Evolutionary conservation across 768 basidiomycete genomes (phyloP).

Genomic region (Tulasnella sp.): DNA sequence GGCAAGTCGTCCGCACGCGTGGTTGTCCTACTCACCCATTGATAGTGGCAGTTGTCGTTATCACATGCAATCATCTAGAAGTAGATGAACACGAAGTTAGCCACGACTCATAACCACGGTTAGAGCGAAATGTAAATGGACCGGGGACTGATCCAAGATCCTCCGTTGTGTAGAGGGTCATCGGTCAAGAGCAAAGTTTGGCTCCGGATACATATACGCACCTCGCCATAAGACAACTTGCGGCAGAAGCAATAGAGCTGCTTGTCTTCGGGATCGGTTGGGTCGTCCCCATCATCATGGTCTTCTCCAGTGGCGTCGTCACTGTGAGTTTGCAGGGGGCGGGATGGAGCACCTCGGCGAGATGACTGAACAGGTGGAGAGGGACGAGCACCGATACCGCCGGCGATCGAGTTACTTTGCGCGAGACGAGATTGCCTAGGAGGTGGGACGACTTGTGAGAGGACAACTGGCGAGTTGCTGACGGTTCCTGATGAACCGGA

Average conservation of each 20-base stretch:
- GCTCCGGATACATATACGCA: constrained; percentile 21
- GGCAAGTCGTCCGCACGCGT: too few relatives aligned
- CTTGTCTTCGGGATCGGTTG: constrained; percentile 50
- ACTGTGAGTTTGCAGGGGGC: constrained; percentile 37
- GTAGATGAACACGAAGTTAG: constrained; percentile 38
- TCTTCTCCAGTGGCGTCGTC: constrained; percentile 32
- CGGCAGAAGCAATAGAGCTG: constrained; percentile 56
- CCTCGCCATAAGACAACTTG: constrained; percentile 54
- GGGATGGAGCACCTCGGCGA: constrained; percentile 31
- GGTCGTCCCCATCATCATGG: constrained; percentile 32
- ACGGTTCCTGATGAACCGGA: constrained; percentile 4
- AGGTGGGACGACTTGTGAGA: constrained; percentile 14
- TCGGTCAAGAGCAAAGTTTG: not conserved
- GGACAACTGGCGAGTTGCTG: constrained; percentile 16
- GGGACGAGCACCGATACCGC: constrained; percentile 30
- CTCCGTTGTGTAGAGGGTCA: not conserved
- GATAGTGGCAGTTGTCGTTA: constrained; percentile 54
- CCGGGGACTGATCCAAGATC: not conserved
- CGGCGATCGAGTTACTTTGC: not conserved
- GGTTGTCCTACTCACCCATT: constrained; percentile 48
- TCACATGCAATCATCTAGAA: constrained; percentile 71
- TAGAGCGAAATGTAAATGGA: not conserved
- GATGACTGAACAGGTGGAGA: constrained; percentile 29
- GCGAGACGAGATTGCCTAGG: constrained; percentile 19
- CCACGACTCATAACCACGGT: constrained; percentile 20